Percentiles rank a stretch among this genome's conserved stretches.
Conservation (phyloP, 1,284 basidiomycete species). For the Exobasidium rhododendri region DNA sequence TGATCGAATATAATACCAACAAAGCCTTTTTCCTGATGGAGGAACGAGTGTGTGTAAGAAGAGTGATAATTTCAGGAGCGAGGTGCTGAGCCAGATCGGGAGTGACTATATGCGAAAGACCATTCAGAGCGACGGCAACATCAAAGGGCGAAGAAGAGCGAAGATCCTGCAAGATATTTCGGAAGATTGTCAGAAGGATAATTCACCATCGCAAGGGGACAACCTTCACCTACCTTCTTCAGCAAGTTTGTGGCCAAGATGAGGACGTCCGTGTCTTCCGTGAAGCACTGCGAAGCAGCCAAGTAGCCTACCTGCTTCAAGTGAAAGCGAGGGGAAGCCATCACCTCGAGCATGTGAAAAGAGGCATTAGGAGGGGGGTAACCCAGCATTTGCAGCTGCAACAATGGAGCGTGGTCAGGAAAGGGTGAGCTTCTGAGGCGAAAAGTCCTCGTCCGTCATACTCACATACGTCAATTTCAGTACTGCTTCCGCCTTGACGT, state of each 20-base stretch:
- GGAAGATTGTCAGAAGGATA: not conserved
- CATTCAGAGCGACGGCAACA: conserved; percentile 77
- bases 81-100: conserved; percentile 84
- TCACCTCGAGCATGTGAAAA: conserved; percentile 87
- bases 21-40: conserved; percentile 82
- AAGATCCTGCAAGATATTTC: conserved; percentile 66
- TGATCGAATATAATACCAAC: conserved; percentile 65
- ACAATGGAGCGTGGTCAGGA: not conserved
- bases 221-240: conserved; percentile 65
- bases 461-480: conserved; percentile 94
- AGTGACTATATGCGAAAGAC: conserved; percentile 82
- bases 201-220: conserved; percentile 54
- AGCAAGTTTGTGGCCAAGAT: conserved; percentile 96
- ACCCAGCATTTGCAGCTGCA: conserved; percentile 80
- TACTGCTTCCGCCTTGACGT: conserved; percentile 88
- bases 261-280: conserved; percentile 89
- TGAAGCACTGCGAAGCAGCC: conserved; percentile 86
- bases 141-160: conserved; percentile 69
- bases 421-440: no score
- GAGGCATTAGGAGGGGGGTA: conserved; percentile 57
- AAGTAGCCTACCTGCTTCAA: conserved; percentile 95
- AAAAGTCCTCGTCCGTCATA: not conserved
- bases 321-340: conserved; percentile 87
- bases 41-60: conserved; percentile 86
- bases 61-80: conserved; percentile 76